Base-by-base conservation (phyloP, 2,329 filamentous ascomycete genomes). In the Ophiocordyceps robertsii region DNA sequence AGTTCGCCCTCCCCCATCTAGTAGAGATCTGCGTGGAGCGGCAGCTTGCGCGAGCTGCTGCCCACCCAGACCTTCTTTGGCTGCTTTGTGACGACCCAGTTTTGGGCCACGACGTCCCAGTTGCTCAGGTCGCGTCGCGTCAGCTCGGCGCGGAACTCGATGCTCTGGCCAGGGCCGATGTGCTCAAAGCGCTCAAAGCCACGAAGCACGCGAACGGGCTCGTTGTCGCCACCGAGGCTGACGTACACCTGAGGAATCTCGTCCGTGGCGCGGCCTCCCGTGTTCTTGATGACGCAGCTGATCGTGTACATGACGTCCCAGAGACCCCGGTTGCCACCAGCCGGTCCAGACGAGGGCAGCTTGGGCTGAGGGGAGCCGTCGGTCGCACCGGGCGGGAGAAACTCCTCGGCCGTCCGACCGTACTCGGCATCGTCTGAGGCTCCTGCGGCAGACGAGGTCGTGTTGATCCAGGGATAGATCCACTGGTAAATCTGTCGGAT, bases 51-150 rank as follows among this genome's bases (percentile, higher is more conserved):
- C 44, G 73, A 77, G 53, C 70, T 75, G 49, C 67, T 62, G 3
- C 74, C 74, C 8, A 78, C 70, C 47, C 58, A 73, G 12, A 74
- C 67, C 43, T 58, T 75, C 67, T 78, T 78, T 44, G 66, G 54
- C 38, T 62, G 53, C 16, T 63, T 51, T 9, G 64, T 68, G n/a
- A 77, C 53, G 38, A 87, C 74, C 89, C 90, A 96, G 67, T 95
- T 81, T 69, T 95, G 89, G n/a, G 65, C 59, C 1, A 56, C 69
- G 1, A 75, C 67, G 51, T 95, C 85, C 89, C 90, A 95, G 66
- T 88, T 92, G 58, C 82, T 87, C 43, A 95, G 51, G 56, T 95
- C 90, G 44, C 87, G 78, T 33, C 89, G 74, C 6, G 80, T 88
- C 43, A 95, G 62, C 14, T 79, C 72, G 0, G 76, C 79, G 1